Conservation (phyloP, 352 stramenopile species). For the Globisporangium middletonii region DNA sequence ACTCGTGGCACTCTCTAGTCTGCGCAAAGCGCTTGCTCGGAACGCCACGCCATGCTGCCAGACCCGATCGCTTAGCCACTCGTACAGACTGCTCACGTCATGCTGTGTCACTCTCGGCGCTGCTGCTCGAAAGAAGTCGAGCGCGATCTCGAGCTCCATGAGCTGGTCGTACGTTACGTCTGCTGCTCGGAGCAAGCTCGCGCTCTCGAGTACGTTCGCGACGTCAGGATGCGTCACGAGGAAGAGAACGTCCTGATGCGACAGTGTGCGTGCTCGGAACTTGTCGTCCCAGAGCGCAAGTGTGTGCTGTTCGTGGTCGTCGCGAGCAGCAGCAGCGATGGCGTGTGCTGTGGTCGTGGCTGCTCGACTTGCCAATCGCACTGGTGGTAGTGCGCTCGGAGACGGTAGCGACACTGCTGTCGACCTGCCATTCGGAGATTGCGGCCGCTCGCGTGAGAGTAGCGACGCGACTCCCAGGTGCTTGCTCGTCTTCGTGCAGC, state of each 20-base stretch:
- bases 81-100: not conserved
- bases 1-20: not conserved
- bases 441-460: not conserved
- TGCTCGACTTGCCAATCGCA: not conserved
- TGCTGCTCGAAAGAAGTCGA: slow-evolving; percentile 7
- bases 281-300: slow-evolving; percentile 58
- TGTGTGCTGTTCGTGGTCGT: slow-evolving; percentile 12
- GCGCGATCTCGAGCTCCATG: slow-evolving; percentile 47
- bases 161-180: slow-evolving; percentile 37
- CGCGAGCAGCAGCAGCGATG: not conserved
- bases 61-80: slow-evolving; percentile 13
- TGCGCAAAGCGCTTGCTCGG: not conserved
- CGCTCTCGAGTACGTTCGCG: slow-evolving; percentile 32
- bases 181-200: slow-evolving; percentile 26
- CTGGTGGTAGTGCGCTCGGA: not conserved
- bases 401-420: not conserved
- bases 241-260: slow-evolving; percentile 34
- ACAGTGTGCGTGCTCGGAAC: slow-evolving; percentile 28
- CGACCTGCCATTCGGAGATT: not conserved
- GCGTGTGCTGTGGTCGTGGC: not conserved
- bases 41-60: slow-evolving; percentile 20
- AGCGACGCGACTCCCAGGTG: not conserved
- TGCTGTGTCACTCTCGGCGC: not conserved
- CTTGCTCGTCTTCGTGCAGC: no score
- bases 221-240: slow-evolving; percentile 37